Conservation (phyloP, 2,329 filamentous ascomycete species). For the Botrytis aclada region DNA sequence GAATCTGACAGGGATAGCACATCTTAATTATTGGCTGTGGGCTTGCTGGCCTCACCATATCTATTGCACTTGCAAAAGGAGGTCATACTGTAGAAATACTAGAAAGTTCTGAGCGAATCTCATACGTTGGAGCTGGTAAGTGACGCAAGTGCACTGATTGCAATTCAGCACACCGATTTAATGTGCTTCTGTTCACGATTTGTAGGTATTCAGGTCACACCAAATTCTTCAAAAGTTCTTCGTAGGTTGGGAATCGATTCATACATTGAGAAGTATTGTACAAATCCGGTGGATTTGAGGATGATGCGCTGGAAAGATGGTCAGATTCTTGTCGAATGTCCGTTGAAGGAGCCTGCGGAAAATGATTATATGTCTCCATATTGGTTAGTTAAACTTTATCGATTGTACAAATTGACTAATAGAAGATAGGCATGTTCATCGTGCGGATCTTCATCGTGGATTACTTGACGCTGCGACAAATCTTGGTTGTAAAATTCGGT, state of each 20-base stretch:
- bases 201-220: neutral
- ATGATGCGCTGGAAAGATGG: slow-evolving; percentile 29
- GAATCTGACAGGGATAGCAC: slow-evolving; percentile 20
- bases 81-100: slow-evolving; percentile 21
- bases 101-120: neutral
- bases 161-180: neutral
- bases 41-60: slow-evolving; percentile 26
- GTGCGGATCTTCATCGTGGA: neutral
- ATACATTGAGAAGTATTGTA: slow-evolving; percentile 26
- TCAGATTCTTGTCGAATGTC: slow-evolving; percentile 24
- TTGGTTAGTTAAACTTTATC: neutral
- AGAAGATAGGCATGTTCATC: slow-evolving; percentile 1
- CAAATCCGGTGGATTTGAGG: slow-evolving; percentile 23
- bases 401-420: neutral
- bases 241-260: neutral
- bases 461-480: neutral
- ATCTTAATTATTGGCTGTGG: slow-evolving; percentile 27
- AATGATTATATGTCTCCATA: slow-evolving; percentile 18
- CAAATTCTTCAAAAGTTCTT: neutral
- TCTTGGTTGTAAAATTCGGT: neutral
- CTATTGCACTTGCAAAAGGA: slow-evolving; percentile 23
- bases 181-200: neutral
- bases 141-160: neutral
- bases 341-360: slow-evolving; percentile 24
- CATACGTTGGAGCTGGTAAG: slow-evolving; percentile 5